phyloP scores from a whole-genome alignment of 768 basidiomycete species.

The Kwoniella bestiolae region DNA sequence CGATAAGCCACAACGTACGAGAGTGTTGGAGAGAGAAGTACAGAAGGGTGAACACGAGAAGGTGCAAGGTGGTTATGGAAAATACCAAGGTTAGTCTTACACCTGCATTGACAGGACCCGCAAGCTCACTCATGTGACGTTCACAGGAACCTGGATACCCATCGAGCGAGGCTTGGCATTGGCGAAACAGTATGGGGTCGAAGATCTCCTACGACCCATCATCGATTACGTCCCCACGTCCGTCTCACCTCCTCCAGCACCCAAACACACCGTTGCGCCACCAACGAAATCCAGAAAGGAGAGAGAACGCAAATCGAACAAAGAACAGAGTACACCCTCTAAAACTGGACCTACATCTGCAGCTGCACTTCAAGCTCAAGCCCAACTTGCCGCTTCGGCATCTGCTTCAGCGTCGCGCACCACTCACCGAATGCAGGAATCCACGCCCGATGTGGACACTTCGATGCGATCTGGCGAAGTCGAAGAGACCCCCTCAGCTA shows the following conservation, averaged over 20 bases:
- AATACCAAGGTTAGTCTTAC: constrained; percentile 95
- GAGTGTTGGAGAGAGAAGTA: constrained; percentile 95
- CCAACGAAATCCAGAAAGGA: constrained; percentile 59
- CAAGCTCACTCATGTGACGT: neutral
- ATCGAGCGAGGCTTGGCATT: constrained; percentile 83
- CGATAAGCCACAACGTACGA: constrained; percentile 96
- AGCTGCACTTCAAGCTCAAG: constrained; percentile 50
- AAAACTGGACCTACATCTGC: constrained; percentile 46
- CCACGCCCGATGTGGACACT: constrained; percentile 42
- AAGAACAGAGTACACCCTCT: constrained; percentile 38
- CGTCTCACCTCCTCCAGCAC: constrained; percentile 82
- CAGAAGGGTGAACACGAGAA: constrained; percentile 99
- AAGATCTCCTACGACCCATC: constrained; percentile 81
- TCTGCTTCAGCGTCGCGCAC: constrained; percentile 5
- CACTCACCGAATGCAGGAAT: constrained; percentile 19
- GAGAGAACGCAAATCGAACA: constrained; percentile 37
- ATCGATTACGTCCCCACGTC: constrained; percentile 90
- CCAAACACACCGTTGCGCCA: constrained; percentile 87
- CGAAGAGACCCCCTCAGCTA: constrained; percentile 33
- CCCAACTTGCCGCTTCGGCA: constrained; percentile 26
- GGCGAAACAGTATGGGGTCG: constrained; percentile 92
- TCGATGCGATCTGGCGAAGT: constrained; percentile 28
- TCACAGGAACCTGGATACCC: constrained; percentile 95
- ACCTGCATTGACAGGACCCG: neutral
- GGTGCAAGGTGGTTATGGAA: constrained; percentile 98